Conservation (phyloP, 2,329 filamentous ascomycete species). For the Cladosporium sp. region DNA sequence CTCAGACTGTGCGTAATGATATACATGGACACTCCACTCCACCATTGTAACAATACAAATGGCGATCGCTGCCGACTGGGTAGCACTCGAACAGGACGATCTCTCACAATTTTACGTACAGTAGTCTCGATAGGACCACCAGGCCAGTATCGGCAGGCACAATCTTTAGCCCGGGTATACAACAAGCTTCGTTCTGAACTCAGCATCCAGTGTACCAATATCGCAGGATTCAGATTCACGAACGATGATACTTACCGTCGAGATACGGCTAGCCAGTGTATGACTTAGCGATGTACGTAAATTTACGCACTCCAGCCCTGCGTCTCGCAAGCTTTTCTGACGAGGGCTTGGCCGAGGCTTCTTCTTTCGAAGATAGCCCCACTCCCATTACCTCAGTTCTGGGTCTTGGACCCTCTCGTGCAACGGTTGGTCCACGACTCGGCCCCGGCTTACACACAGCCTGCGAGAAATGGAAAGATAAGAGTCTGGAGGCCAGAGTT, state of each 20-base stretch:
- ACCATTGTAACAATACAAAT: not conserved
- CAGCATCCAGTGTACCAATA: not conserved
- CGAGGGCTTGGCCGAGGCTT: conserved; percentile 1
- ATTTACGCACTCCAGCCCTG: not conserved
- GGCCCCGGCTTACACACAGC: conserved; percentile 1
- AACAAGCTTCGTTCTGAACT: no score
- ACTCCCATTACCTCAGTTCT: not conserved
- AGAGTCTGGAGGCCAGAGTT: not conserved
- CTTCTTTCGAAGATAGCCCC: not conserved
- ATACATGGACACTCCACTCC: not conserved
- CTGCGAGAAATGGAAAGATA: not conserved
- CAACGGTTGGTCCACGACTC: not conserved
- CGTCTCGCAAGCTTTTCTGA: conserved; percentile 6
- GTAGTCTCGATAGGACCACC: not conserved
- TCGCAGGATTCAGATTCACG: not conserved
- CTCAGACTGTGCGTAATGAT: not conserved
- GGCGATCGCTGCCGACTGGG: not conserved
- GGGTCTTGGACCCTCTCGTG: not conserved
- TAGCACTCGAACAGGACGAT: not conserved
- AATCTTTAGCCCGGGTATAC: no score
- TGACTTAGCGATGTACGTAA: not conserved
- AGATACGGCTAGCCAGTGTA: not conserved
- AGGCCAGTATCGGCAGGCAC: not conserved
- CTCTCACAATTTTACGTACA: not conserved
- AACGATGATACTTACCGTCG: not conserved